Evolutionary conservation across 2,329 filamentous ascomycete species (phyloP), one percentile per base, ranked within the genome.

Genomic region (Alternaria arborescens): DNA sequence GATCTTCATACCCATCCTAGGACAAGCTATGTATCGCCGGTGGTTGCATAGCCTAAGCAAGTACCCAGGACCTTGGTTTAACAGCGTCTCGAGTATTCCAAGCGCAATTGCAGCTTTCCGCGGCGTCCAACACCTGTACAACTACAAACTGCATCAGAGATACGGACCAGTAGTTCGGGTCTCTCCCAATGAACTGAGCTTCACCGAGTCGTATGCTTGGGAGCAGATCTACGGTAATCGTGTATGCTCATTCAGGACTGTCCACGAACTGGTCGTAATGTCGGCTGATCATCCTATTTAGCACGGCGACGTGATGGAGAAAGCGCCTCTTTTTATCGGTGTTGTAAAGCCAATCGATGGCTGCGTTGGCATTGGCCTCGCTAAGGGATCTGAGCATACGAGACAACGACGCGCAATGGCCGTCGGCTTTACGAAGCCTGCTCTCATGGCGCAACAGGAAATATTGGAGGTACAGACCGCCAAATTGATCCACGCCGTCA

Each of bases 371-470:
- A 44, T 53, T 16, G 51, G 51, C 6, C 51, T 53, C 28, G 28
- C 51, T 24, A 53, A 28, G n/a, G 51, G 51, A 2, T 11, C 26
- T 14, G 51, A 53, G 26, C 51, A 53, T 22, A n/a, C 28, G 6
- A 41, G 51, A n/a, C 51, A 53, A 3, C 51, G 51, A 36, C 51
- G 51, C 12, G 51, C 28, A 53, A 32, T 53, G 51, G 51, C 51
- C 43, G 26, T 34, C 10, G 28, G 40, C 8, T 34, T 53, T 5
- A 34, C 51, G 20, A 53, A 53, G 20, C 5, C 24, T 14, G 51
- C 51, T 1, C 20, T 53, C 1, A 34, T 34, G 5, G 28, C 26
- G 10, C 51, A 53, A 18, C 26, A 53, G 11, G 51, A 32, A 28
- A 53, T 53, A 20, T 28, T 53, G 2, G 18, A 53, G 20, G 28